Conservation (phyloP, 1,284 basidiomycete genomes). For the Sporisorium iseilematis-ciliati region DNA sequence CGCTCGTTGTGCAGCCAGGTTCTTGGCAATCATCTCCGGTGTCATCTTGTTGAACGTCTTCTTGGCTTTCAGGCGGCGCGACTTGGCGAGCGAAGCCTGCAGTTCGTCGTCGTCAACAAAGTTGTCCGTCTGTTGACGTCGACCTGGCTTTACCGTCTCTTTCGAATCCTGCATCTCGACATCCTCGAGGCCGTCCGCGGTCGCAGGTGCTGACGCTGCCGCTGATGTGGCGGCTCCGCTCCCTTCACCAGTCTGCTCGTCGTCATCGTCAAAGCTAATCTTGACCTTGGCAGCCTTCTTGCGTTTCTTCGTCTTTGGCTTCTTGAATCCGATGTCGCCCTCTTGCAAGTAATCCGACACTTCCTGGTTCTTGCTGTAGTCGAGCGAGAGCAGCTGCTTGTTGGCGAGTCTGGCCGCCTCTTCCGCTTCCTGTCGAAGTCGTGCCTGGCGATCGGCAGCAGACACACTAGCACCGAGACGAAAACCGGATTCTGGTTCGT, state of each 20-base stretch:
- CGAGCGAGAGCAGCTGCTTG: conserved; percentile 79
- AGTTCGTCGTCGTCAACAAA: conserved; percentile 99
- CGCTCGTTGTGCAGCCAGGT: conserved; percentile 76
- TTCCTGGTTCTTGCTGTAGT: conserved; percentile 86
- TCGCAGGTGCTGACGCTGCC: not conserved
- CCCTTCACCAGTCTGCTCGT: conserved; percentile 4
- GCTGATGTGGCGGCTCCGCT: conserved; percentile 41
- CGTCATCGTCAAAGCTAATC: conserved; percentile 76
- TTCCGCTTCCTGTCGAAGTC: conserved; percentile 73
- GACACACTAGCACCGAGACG: conserved; percentile 45
- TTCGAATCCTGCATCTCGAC: conserved; percentile 76
- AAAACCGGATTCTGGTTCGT: conserved; percentile 47
- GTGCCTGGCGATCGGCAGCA: conserved; percentile 69
- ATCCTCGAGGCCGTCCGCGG: conserved; percentile 43
- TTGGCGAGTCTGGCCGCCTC: conserved; percentile 73
- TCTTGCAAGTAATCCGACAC: conserved; percentile 89
- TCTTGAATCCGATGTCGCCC: conserved; percentile 93
- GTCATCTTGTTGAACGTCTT: conserved; percentile 80
- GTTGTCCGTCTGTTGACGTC: conserved; percentile 71
- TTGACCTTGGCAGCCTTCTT: conserved; percentile 89
- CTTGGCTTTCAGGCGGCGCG: conserved; percentile 83
- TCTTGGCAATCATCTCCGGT: conserved; percentile 85
- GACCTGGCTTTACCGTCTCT: conserved; percentile 5
- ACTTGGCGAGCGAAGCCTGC: conserved; percentile 88
- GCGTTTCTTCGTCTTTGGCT: conserved; percentile 80